These are phyloP conservation scores for Lactifluus volemus DNA, from an alignment of 768 basidiomycete species.

Conservation along the genomic window DNA sequence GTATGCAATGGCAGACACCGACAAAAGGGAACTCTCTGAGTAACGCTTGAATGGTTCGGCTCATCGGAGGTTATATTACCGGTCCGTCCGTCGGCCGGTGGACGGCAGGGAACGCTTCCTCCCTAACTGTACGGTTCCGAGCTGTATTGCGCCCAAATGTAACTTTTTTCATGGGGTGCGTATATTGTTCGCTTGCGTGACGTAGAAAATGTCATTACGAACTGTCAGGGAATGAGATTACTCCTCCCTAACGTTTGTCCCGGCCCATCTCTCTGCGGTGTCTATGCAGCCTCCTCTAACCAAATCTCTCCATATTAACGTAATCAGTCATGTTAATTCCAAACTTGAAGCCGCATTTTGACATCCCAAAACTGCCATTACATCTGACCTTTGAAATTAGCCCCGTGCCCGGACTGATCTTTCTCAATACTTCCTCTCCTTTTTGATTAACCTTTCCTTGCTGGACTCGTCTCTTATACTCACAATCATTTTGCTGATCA, in stretches of 20 bases:
- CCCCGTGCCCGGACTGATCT: conserved; percentile 12
- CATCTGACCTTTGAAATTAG: conserved; percentile 6
- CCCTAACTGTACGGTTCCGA: not conserved
- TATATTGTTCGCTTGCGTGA: not conserved
- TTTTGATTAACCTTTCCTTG: conserved; percentile 13
- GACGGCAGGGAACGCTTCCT: too few species aligned
- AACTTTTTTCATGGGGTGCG: not conserved
- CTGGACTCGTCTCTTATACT: conserved; percentile 11
- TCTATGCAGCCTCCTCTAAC: not conserved
- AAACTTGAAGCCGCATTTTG: not conserved
- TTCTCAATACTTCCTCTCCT: conserved; percentile 13
- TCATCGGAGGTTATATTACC: too few species aligned
- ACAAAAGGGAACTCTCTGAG: too few species aligned
- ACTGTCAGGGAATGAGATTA: not conserved
- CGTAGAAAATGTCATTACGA: not conserved
- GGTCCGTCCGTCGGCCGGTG: too few species aligned
- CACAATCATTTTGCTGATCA: conserved; percentile 5
- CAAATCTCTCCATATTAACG: not conserved
- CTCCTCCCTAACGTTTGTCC: not conserved
- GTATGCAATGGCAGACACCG: too few species aligned
- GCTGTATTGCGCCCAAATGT: not conserved
- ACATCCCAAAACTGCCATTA: not conserved
- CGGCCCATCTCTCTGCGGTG: not conserved
- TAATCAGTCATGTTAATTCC: not conserved
- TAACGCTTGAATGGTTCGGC: too few species aligned